A percentile compares a stretch with the other conserved stretches of the same genome.
Conservation (phyloP, 176 grass and related monocot species). For the Hsuehochloa calcarea region DNA sequence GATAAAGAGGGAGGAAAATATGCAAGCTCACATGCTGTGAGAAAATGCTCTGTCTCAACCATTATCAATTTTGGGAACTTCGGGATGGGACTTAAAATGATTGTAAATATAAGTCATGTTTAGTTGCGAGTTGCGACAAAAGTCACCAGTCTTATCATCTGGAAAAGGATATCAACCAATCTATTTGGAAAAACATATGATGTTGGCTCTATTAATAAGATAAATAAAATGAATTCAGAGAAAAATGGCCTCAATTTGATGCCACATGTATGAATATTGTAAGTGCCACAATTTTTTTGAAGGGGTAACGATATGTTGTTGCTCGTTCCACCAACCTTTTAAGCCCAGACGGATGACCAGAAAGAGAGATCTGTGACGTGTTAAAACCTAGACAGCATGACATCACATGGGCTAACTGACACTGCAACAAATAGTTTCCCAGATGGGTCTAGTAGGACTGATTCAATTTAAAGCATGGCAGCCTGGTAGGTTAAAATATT, state of each 20-base stretch:
- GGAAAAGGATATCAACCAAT: background rate
- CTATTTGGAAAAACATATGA: background rate
- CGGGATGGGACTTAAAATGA: background rate
- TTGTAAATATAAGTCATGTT: background rate
- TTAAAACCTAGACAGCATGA: slow-evolving; percentile 39
- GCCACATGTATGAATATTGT: background rate
- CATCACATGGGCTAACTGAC: slow-evolving; percentile 38
- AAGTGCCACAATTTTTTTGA: background rate
- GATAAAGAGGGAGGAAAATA: background rate
- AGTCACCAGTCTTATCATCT: background rate
- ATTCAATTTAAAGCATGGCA: slow-evolving; percentile 18
- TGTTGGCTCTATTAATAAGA: background rate
- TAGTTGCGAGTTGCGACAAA: background rate
- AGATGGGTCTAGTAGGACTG: slow-evolving; percentile 20
- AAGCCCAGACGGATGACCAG: background rate
- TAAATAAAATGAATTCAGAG: background rate
- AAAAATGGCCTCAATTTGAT: background rate
- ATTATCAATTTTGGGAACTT: background rate
- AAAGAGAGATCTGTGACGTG: background rate
- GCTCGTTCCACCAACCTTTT: slow-evolving; percentile 1
- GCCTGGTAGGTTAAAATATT: slow-evolving; percentile 17
- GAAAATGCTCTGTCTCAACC: background rate
- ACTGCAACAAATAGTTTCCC: slow-evolving; percentile 37
- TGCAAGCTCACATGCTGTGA: background rate
- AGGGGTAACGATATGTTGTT: background rate